Base-by-base conservation (phyloP, 2,329 filamentous ascomycete genomes). In the Alternaria solani region DNA sequence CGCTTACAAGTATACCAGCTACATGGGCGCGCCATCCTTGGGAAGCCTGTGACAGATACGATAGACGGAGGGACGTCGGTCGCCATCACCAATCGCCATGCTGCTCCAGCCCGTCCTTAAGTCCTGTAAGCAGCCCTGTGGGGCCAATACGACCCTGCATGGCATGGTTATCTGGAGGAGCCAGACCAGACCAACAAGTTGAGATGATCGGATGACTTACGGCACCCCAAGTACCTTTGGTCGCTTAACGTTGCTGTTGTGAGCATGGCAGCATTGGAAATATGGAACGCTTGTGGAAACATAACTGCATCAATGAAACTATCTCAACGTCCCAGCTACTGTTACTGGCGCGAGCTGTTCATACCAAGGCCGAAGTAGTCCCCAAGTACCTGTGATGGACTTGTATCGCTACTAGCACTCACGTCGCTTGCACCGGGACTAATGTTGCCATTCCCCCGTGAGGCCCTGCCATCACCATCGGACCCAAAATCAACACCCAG, bases 351-450 rank as follows among this genome's bases (percentile, higher is more conserved):
- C 38, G 48, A 30, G 14, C 48, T 52, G 25, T 49, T 49, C 51
- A 65, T 46, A 9, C 68, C 69, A 26, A 70, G 59, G 25, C 66
- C 70, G 49, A 72, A 72, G 30, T 72, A 71, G 51, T 72, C 70
- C 7, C 57, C 57, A 26, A 64, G 42, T 42, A 52, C 44, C 44
- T 62, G 59, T 49, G 46, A 38, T 23, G 36, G 55, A 32, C 52
- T 54, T 44, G 54, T 53, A 30, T 52, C 58, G 51, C 61, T 64
- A 16, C 64, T 64, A 34, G 56, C 62, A 53, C 68, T 64, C 42
- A 57, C 43, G 18, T 48, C 48, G 20, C 65, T 62, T 41, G 32
- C 64, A 16, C 64, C 63, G 9, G 67, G 63, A 55, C 70, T 70
- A 14, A 59, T 47, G 43, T 62, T 65, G 36, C 58, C 63, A 49